Evolutionary conservation across 2,329 filamentous ascomycete species (phyloP).

Genomic region (Macrophomina pseudophaseolina): DNA sequence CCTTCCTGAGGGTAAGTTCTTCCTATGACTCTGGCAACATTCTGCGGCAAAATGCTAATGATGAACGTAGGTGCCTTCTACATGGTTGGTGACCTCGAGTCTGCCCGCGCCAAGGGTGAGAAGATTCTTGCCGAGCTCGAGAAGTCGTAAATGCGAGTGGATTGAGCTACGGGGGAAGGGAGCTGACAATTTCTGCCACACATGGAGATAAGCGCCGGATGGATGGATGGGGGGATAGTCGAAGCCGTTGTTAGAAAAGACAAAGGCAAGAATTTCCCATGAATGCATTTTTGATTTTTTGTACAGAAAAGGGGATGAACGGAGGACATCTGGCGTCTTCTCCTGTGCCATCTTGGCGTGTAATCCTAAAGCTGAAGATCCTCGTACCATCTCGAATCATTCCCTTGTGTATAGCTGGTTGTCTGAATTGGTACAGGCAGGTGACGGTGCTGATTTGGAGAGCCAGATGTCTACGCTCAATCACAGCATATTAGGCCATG

Average conservation of each 20-base stretch:
- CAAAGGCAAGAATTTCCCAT: constrained; percentile 21
- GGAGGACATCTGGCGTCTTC: constrained; percentile 22
- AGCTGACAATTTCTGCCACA: constrained; percentile 24
- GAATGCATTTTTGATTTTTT: constrained; percentile 25
- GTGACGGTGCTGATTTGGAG: not conserved
- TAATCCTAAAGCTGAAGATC: constrained; percentile 28
- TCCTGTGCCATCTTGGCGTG: constrained; percentile 27
- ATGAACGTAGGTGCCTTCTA: constrained; percentile 71
- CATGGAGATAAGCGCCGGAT: constrained; percentile 22
- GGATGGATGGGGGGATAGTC: constrained; percentile 8
- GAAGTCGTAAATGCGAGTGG: constrained; percentile 36
- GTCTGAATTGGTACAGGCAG: not conserved
- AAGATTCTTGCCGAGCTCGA: constrained; percentile 98
- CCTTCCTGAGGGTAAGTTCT: constrained; percentile 80
- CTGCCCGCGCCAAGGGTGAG: constrained; percentile 95
- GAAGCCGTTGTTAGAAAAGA: constrained; percentile 20
- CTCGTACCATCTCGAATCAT: constrained; percentile 24
- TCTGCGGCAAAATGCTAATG: constrained; percentile 30
- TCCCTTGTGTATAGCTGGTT: not conserved
- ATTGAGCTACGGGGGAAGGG: constrained; percentile 14
- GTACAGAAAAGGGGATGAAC: constrained; percentile 26
- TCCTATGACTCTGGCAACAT: not conserved
- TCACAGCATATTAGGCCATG: no score
- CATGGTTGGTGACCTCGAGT: constrained; percentile 97
- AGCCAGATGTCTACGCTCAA: not conserved